Conservation (phyloP, 768 basidiomycete genomes). For the Leucocoprinus leucothites region DNA sequence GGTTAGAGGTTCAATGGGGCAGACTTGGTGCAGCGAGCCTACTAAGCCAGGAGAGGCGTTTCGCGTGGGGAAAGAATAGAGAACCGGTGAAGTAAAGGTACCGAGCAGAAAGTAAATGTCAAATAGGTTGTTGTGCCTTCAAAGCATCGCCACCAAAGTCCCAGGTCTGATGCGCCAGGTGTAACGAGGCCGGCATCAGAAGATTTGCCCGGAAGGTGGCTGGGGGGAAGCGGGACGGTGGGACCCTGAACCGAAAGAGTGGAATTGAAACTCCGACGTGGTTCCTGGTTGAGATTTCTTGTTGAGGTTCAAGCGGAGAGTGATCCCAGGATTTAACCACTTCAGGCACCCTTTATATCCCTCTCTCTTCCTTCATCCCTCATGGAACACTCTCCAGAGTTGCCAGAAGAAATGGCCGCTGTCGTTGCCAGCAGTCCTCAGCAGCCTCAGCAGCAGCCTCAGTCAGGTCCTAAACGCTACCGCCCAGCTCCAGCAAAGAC, state of each 20-base stretch:
- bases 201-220: too few species aligned
- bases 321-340: conserved; percentile 7
- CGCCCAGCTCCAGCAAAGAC: conserved; percentile 88
- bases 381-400: conserved; percentile 11
- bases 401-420: conserved; percentile 9
- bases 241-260: conserved; percentile 5
- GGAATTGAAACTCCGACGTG: conserved; percentile 10
- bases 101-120: neutral
- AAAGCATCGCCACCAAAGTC: conserved; percentile 9
- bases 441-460: conserved; percentile 12
- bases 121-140: conserved; percentile 1
- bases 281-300: conserved; percentile 8
- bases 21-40: neutral
- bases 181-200: conserved; percentile 1
- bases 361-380: conserved; percentile 2
- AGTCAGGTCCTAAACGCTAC: conserved; percentile 53
- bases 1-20: neutral
- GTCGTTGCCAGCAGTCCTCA: conserved; percentile 8
- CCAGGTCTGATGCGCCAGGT: neutral
- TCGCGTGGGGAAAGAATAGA: neutral
- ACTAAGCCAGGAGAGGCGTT: neutral
- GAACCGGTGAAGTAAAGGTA: conserved; percentile 2
- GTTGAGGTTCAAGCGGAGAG: conserved; percentile 5
- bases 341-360: conserved; percentile 11
- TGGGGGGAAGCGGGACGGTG: neutral